Evolutionary conservation across 768 basidiomycete genomes (phyloP).

Genomic region (Mrakia hoshinonis): DNA sequence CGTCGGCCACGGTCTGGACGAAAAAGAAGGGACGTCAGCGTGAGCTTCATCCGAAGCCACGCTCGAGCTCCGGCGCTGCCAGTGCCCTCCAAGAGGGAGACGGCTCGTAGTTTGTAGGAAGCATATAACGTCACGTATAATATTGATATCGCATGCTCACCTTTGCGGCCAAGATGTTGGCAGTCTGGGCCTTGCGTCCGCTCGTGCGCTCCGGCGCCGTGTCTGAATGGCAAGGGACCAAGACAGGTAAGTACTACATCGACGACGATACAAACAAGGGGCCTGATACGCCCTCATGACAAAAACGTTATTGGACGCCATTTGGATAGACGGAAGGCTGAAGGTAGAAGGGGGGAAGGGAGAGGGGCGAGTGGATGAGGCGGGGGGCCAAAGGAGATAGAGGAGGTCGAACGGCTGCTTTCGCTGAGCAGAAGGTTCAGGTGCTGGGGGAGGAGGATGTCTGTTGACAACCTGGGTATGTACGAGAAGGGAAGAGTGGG

Average conservation of each 20-base stretch:
- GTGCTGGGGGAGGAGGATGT: neutral
- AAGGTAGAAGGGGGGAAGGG: neutral
- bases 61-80: too few species aligned
- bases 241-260: neutral
- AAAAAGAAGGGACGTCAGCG: slow-evolving; percentile 17
- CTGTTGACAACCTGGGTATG: neutral
- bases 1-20: slow-evolving; percentile 84
- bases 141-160: slow-evolving; percentile 43
- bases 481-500: neutral
- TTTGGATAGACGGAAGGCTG: neutral
- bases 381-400: too few species aligned
- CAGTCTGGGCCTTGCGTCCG: slow-evolving; percentile 89
- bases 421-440: too few species aligned
- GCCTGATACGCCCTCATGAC: neutral
- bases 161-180: slow-evolving; percentile 95
- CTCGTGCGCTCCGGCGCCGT: slow-evolving; percentile 87
- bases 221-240: slow-evolving; percentile 78
- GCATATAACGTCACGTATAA: too few species aligned
- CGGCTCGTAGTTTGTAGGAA: neutral
- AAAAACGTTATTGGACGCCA: neutral
- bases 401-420: too few species aligned
- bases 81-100: neutral
- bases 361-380: neutral
- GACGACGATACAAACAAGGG: neutral
- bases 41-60: neutral